Evolutionary conservation across 352 stramenopile species (phyloP), one percentile per base, ranked within the genome.

Genomic region (Blastocystis hominis): DNA sequence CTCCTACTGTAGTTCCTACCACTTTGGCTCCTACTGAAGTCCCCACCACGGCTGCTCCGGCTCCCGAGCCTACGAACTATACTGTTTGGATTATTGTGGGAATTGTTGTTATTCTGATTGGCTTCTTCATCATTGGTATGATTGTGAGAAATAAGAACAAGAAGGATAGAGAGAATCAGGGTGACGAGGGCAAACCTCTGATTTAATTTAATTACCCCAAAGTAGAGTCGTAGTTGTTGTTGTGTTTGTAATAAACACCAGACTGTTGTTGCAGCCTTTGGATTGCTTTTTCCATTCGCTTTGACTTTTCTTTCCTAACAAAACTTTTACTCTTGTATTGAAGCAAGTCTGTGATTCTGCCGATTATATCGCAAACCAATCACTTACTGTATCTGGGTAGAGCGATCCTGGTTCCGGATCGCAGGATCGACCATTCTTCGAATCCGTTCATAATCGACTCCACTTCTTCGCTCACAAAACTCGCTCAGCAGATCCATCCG

Each of bases 141-240:
- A 66, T 84, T 84, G 72, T 84, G 40, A 34, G 30, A 15, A 84
- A 84, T 4, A 84, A 84, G 72, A 84, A 84, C 17, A 68, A 50
- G 50, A 17, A 66, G n/a, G 72, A 84, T 36, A 84, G 24, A 30
- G 24, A 30, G 24, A 30, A 30, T 30, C 24, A 64, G 36, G 55
- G 38, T 2, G 72, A 84, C 20, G 72, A 84, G 54, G 38, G 4
- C 24, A 68, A 84, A 40, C 72, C 72, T 84, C 53, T 84, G 6
- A 44, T 84, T 30, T 84, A 77, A 56, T 20, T 17, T 59, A 59
- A n/a, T 66, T 66, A 56, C 15, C n/a, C 30, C 15, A 20, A 44
- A 42, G 40, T 30, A 30, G 24, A 30, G 24, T 30, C 24, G 24
- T 30, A 30, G 24, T 30, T 30, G 24, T 30, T 30, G 24, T 53